Conservation (phyloP, 176 grass and related monocot species). For the Cenchrus purpureus region DNA sequence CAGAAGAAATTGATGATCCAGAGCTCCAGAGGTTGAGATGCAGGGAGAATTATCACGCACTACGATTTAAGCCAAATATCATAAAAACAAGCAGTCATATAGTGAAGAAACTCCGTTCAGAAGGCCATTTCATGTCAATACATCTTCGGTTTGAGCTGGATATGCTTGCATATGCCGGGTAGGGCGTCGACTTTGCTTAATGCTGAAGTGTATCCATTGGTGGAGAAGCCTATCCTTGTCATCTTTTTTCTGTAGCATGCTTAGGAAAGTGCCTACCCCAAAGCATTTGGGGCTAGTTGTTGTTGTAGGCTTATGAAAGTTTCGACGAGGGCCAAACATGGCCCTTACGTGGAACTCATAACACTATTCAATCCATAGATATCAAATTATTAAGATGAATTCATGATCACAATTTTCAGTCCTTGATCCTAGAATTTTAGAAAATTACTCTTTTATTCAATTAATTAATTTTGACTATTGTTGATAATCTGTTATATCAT, state of each 20-base stretch:
- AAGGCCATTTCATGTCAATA: conserved; percentile 96
- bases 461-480: conserved; percentile 27
- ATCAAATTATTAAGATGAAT: neutral
- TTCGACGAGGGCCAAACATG: neutral
- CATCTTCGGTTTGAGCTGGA: conserved; percentile 98
- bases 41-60: conserved; percentile 91
- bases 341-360: no score
- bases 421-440: neutral
- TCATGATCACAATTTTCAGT: conserved; percentile 17
- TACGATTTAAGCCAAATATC: conserved; percentile 87
- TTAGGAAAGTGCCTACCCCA: neutral
- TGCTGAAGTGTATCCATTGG: conserved; percentile 19
- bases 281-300: neutral
- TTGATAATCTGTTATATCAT: neutral
- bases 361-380: neutral
- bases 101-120: conserved; percentile 71
- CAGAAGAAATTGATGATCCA: conserved; percentile 81
- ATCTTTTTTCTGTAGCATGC: neutral
- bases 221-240: neutral
- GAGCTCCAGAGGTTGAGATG: conserved; percentile 96
- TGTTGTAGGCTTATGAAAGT: neutral
- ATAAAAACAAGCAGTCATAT: conserved; percentile 84
- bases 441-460: neutral
- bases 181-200: conserved; percentile 30
- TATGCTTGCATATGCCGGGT: conserved; percentile 98